Percentiles rank a stretch among this genome's conserved stretches.
These are phyloP conservation scores for Globisporangium parvum DNA, from an alignment of 352 stramenopile species.

Conservation along the genomic window DNA sequence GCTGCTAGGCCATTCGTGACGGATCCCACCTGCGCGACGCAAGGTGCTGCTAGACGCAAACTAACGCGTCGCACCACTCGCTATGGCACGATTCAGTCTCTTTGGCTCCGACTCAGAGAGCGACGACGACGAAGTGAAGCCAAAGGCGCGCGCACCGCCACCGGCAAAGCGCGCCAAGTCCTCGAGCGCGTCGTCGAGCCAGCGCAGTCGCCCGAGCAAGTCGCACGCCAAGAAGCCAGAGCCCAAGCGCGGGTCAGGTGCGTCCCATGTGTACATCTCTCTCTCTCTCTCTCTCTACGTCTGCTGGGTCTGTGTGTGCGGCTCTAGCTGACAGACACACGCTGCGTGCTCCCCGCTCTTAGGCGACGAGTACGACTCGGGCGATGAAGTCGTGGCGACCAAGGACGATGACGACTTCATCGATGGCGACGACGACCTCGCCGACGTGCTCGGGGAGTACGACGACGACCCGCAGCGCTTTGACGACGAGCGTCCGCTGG, in stretches of 20 bases:
- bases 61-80: background rate
- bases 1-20: background rate
- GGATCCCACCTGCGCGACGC: no score
- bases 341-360: background rate
- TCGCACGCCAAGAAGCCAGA: constrained; percentile 7
- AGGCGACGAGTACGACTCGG: constrained; percentile 83
- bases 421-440: constrained; percentile 82
- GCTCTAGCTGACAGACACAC: background rate
- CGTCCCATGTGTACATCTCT: background rate
- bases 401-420: constrained; percentile 88
- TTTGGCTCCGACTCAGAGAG: constrained; percentile 87
- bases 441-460: constrained; percentile 78
- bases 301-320: background rate
- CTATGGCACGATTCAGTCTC: constrained; percentile 24
- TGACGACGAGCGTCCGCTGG: constrained; percentile 73
- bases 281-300: no score
- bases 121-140: constrained; percentile 52
- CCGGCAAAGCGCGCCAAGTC: constrained; percentile 48
- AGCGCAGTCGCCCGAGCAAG: constrained; percentile 11
- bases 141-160: constrained; percentile 37
- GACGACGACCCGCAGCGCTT: constrained; percentile 69
- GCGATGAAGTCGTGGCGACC: constrained; percentile 59
- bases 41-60: background rate
- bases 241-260: constrained; percentile 15
- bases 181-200: constrained; percentile 1